Evolutionary conservation across 2,329 filamentous ascomycete genomes (phyloP), one percentile per base, ranked within the genome.

Genomic region (Phaeoacremonium minimum): DNA sequence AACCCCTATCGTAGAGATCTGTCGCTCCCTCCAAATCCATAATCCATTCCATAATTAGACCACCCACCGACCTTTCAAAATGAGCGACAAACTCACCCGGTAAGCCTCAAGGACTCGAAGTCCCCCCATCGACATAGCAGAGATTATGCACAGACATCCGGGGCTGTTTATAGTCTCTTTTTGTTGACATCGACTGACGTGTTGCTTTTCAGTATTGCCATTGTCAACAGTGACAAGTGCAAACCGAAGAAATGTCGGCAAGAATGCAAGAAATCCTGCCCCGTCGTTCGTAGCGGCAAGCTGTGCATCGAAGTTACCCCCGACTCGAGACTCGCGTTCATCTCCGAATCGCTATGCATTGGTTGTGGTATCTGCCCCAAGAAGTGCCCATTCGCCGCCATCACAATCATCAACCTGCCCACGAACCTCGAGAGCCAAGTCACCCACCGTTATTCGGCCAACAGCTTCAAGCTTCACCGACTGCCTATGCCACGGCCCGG

Each of bases 331-430:
- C 91, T 98, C 53, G 93, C 93, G 61, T 98, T 96, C 75, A 95
- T 98, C 57, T 97, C 91, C 48, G 93, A 98, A 66, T 81, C 80
- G 46, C 80, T 96, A 45, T 96, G 91, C 63, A 96, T 97, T 56
- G 93, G 93, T 66, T 98, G 94, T 60, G 94, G 93, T 83, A 98
- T 98, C 71, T 98, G 94, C 66, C 89, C 91, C 30, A 98, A 98
- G 75, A 97, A 97, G 67, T 98, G 93, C 65, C 93, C 93, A 13
- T 98, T 98, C 67, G 85, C 90, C 58, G 93, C 93, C 55, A 98
- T 98, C 69, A 94, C 91, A 64, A 98, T 98, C 66, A 98, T 98
- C 88, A 98, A 98, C 73, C 73, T 98, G 75, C 93, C 94, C 52
- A 98, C 93, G 63, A 98, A 98, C 69, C 85, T 98, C 65, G 93